These are phyloP conservation scores for Hanseniaspora thailandica DNA, from an alignment of 805 yeast genomes.

Conservation along the genomic window DNA sequence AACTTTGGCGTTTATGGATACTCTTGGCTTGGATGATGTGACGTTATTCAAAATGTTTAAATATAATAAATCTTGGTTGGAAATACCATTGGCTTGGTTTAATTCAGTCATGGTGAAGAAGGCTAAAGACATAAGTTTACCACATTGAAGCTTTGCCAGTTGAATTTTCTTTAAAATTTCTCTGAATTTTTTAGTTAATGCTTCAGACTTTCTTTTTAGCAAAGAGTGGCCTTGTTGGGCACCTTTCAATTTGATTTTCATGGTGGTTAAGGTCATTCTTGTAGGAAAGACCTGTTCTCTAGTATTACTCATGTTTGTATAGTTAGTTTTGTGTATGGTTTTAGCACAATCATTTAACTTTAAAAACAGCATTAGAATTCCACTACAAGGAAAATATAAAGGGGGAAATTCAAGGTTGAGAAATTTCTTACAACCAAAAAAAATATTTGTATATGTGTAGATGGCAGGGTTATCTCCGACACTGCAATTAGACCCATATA, in stretches of 20 bases:
- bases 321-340: not conserved
- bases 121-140: constrained; percentile 95
- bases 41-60: constrained; percentile 94
- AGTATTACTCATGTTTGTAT: constrained; percentile 22
- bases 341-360: no score
- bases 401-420: no score
- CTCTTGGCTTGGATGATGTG: constrained; percentile 58
- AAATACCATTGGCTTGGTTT: constrained; percentile 78
- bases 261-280: constrained; percentile 88
- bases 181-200: constrained; percentile 88
- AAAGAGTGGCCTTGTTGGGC: constrained; percentile 94
- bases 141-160: constrained; percentile 94
- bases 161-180: constrained; percentile 90
- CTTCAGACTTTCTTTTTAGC: constrained; percentile 91
- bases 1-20: constrained; percentile 80
- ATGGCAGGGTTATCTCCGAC: no score
- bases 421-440: no score
- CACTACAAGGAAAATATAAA: no score
- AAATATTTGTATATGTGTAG: no score
- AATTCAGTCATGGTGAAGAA: constrained; percentile 96
- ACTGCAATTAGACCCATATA: no score
- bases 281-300: constrained; percentile 97
- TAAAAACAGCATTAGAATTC: no score
- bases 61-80: constrained; percentile 57
- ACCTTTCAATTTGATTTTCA: constrained; percentile 93